Conservation (phyloP, 371 early-diverging fungal genomes). For the Funneliformis caledonium region DNA sequence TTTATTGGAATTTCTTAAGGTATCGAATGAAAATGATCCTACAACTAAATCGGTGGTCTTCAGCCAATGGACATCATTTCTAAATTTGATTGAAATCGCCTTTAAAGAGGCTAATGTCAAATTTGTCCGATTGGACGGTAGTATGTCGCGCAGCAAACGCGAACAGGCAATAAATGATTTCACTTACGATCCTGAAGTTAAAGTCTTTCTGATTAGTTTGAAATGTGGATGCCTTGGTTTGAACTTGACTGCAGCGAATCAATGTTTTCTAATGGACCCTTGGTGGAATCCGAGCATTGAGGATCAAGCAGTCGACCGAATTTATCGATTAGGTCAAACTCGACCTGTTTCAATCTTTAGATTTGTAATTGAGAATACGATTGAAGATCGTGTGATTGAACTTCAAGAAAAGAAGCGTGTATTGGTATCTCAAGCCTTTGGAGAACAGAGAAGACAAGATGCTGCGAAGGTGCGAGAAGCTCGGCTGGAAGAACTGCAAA, state of each 20-base stretch:
- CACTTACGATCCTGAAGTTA: slow-evolving; percentile 50
- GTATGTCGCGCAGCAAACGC: slow-evolving; percentile 63
- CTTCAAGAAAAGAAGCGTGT: slow-evolving; percentile 50
- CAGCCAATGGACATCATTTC: slow-evolving; percentile 13
- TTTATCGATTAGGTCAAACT: slow-evolving; percentile 83
- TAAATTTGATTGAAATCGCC: not conserved
- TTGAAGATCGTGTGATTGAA: slow-evolving; percentile 67
- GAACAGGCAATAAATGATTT: slow-evolving; percentile 64
- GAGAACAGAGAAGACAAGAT: not conserved
- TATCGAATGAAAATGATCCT: slow-evolving; percentile 6
- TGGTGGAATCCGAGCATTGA: slow-evolving; percentile 75
- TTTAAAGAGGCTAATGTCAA: not conserved
- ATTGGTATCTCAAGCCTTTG: not conserved
- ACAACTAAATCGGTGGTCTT: slow-evolving; percentile 17
- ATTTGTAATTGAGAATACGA: slow-evolving; percentile 61
- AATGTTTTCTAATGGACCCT: slow-evolving; percentile 62
- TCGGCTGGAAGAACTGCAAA: not conserved
- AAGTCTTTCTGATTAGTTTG: slow-evolving; percentile 80
- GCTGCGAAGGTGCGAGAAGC: not conserved
- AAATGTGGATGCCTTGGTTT: slow-evolving; percentile 86
- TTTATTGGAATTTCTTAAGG: slow-evolving; percentile 2
- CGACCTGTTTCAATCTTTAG: slow-evolving; percentile 63
- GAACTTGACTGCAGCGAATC: slow-evolving; percentile 81
- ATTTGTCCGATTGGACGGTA: slow-evolving; percentile 59
- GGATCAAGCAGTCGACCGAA: slow-evolving; percentile 55